Percentiles rank a stretch among this genome's conserved stretches.
Conservation (phyloP, 352 stramenopile genomes). For the Pythium folliculosum region DNA sequence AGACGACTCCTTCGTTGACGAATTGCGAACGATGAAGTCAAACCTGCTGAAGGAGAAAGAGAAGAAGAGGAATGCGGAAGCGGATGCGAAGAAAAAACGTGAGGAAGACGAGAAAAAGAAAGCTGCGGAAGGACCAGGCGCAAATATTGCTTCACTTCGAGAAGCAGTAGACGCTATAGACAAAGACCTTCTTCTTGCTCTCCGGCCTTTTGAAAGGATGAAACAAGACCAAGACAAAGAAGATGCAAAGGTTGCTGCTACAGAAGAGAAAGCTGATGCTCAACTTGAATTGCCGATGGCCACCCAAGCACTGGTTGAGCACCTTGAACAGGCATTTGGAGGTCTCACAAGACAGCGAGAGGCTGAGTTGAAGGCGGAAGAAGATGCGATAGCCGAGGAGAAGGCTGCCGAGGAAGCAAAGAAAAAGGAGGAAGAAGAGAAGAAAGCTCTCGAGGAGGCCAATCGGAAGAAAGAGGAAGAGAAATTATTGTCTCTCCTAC, state of each 20-base stretch:
- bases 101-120: conserved; percentile 24
- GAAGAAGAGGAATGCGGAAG: conserved; percentile 17
- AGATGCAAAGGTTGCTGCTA: conserved; percentile 17
- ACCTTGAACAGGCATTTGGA: conserved; percentile 24
- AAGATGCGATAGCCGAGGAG: conserved; percentile 23
- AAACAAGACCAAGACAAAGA: conserved; percentile 37
- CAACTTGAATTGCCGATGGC: conserved; percentile 18
- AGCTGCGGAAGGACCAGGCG: conserved; percentile 1
- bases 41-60: conserved; percentile 15
- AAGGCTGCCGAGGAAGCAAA: conserved; percentile 47
- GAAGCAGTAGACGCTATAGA: conserved; percentile 37
- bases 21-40: conserved; percentile 37
- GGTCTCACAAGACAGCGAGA: conserved; percentile 11
- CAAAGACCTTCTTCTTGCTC: conserved; percentile 42
- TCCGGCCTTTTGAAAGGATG: conserved; percentile 53
- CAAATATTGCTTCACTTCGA: conserved; percentile 9
- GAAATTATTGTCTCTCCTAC: conserved; percentile 49
- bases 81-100: conserved; percentile 19
- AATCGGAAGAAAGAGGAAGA: conserved; percentile 36
- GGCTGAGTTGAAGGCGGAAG: conserved; percentile 23
- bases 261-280: not conserved
- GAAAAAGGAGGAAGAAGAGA: conserved; percentile 40
- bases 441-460: conserved; percentile 38
- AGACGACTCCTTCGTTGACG: conserved; percentile 53
- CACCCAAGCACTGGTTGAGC: conserved; percentile 17